Evolutionary conservation across 805 yeast species (phyloP).

Genomic region (Clavispora vitiphila): DNA sequence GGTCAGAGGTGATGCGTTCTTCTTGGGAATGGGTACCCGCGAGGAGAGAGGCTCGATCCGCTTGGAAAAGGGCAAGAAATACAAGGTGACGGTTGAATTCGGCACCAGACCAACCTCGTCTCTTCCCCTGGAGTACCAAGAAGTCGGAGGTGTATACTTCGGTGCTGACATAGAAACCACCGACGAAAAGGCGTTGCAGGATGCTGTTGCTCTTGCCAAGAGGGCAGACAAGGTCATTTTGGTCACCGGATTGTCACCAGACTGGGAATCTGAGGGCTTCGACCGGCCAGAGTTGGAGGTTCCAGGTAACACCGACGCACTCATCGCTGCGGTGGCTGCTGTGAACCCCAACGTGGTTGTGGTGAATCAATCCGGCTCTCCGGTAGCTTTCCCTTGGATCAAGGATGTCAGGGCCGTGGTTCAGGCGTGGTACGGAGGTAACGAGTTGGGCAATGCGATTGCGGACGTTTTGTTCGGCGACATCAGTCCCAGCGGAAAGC

Average conservation of each 20-base stretch:
- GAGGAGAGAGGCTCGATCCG: conserved; percentile 39
- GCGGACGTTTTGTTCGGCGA: conserved; percentile 32
- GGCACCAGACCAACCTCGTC: conserved; percentile 44
- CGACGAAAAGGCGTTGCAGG: conserved; percentile 19
- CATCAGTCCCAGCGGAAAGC: conserved; percentile 27
- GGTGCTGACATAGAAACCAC: conserved; percentile 19
- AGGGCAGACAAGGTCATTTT: conserved; percentile 26
- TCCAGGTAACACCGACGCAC: conserved; percentile 23
- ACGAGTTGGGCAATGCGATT: conserved; percentile 28
- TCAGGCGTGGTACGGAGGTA: conserved; percentile 36
- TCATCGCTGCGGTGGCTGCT: conserved; percentile 21
- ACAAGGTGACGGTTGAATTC: conserved; percentile 44
- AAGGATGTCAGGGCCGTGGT: conserved; percentile 19
- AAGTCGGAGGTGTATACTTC: conserved; percentile 24
- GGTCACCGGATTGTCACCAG: conserved; percentile 23
- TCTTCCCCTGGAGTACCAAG: conserved; percentile 11
- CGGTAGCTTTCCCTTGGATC: conserved; percentile 30
- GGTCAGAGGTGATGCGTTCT: conserved; percentile 44
- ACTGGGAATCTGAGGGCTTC: conserved; percentile 29
- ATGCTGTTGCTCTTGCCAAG: conserved; percentile 23
- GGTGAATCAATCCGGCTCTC: conserved; percentile 32
- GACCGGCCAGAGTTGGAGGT: conserved; percentile 27
- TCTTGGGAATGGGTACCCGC: conserved; percentile 47
- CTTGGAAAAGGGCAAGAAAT: conserved; percentile 41
- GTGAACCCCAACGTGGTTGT: conserved; percentile 27